Evolutionary conservation across 768 basidiomycete species (phyloP).

Genomic region (Leccinellum luteum): DNA sequence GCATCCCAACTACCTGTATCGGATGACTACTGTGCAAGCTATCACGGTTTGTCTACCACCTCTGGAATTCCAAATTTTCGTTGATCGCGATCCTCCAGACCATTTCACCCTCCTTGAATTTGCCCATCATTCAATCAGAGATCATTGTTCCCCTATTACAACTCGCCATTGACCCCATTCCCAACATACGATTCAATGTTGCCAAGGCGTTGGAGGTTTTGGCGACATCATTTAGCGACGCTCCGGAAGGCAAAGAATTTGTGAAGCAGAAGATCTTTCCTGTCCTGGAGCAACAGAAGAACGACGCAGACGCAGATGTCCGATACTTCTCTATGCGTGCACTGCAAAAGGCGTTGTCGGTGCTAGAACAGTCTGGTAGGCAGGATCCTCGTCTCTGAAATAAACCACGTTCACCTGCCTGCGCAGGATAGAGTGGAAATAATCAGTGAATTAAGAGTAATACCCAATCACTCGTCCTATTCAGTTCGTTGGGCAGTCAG

Average conservation of each 20-base stretch:
- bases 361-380: slow-evolving; percentile 40
- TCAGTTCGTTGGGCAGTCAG: slow-evolving; percentile 16
- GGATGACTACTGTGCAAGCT: slow-evolving; percentile 99
- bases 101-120: slow-evolving; percentile 86
- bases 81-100: slow-evolving; percentile 52
- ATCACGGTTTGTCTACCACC: slow-evolving; percentile 69
- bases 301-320: slow-evolving; percentile 93
- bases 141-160: slow-evolving; percentile 82
- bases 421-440: slow-evolving; percentile 21
- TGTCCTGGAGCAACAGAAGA: slow-evolving; percentile 81
- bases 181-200: slow-evolving; percentile 99
- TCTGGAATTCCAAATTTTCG: too few species aligned
- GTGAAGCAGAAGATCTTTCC: slow-evolving; percentile 73
- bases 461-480: slow-evolving; percentile 29
- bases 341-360: slow-evolving; percentile 51
- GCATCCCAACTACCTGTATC: slow-evolving; percentile 94
- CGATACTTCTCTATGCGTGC: slow-evolving; percentile 89
- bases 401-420: neutral
- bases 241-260: slow-evolving; percentile 71
- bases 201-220: slow-evolving; percentile 92
- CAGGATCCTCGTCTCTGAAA: neutral
- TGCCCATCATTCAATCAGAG: slow-evolving; percentile 79
- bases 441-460: slow-evolving; percentile 26
- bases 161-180: slow-evolving; percentile 87
- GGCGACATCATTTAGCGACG: slow-evolving; percentile 62